These are phyloP conservation scores for Herpetomonas tarakana DNA, from an alignment of 208 protist species.

Conservation along the genomic window DNA sequence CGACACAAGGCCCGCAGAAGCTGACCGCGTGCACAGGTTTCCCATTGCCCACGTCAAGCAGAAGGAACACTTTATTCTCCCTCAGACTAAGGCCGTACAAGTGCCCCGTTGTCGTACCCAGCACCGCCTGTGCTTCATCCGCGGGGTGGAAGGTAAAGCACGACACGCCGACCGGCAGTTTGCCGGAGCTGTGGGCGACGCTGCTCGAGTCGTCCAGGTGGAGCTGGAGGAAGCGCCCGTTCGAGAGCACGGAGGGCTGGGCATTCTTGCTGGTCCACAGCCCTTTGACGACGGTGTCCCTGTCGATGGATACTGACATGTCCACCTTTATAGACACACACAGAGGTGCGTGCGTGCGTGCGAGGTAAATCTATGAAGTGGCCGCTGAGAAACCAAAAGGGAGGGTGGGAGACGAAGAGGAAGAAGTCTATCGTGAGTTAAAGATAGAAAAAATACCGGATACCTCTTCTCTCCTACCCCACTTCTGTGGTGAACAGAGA, in stretches of 20 bases:
- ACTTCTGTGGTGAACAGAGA: too few relatives aligned
- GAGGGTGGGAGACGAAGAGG: too few relatives aligned
- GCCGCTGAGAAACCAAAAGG: too few relatives aligned
- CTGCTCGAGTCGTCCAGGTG: neutral
- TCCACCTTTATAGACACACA: too few relatives aligned
- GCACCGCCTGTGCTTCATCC: slow-evolving; percentile 19
- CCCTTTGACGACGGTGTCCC: slow-evolving; percentile 7
- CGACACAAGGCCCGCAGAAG: slow-evolving; percentile 18
- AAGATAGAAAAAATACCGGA: too few relatives aligned
- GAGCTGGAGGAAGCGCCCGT: slow-evolving; percentile 20
- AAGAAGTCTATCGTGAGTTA: too few relatives aligned
- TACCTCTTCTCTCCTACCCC: too few relatives aligned
- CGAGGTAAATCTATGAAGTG: too few relatives aligned
- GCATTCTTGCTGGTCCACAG: slow-evolving; percentile 6
- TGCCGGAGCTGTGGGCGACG: too few relatives aligned
- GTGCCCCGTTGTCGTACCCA: slow-evolving; percentile 28
- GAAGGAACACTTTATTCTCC: slow-evolving; percentile 43
- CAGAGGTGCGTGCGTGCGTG: too few relatives aligned
- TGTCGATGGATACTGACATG: slow-evolving; percentile 12
- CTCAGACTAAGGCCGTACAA: slow-evolving; percentile 40
- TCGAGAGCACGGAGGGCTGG: slow-evolving; percentile 2
- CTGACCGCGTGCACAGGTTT: slow-evolving; percentile 20
- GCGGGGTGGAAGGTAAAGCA: slow-evolving; percentile 13
- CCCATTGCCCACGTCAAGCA: slow-evolving; percentile 15
- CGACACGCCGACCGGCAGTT: neutral